Conservation (phyloP, 805 yeast species). For the Teunomyces aglyptinius region DNA sequence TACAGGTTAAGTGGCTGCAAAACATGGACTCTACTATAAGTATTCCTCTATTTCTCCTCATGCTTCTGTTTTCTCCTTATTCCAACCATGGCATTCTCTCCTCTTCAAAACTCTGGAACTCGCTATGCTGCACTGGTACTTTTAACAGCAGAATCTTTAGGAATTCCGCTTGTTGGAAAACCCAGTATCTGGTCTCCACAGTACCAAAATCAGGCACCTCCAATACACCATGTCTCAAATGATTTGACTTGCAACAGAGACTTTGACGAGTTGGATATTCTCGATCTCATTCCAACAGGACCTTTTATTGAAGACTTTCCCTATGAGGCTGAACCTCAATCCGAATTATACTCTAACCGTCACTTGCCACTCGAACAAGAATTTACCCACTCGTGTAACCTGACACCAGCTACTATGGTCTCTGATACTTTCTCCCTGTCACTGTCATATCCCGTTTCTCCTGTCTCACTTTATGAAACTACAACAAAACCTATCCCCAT, state of each 20-base stretch:
- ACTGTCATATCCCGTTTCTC: neutral
- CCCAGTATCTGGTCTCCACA: neutral
- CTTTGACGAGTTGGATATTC: conserved; percentile 3
- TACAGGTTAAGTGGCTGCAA: conserved; percentile 8
- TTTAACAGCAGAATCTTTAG: conserved; percentile 6
- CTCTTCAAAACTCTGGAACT: neutral
- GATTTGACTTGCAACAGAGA: conserved; percentile 1
- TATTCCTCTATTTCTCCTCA: neutral
- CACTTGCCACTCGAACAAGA: neutral
- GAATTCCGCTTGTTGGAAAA: neutral
- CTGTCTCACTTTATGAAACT: neutral
- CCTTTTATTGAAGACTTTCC: neutral
- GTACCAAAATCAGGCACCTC: neutral
- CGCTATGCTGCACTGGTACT: conserved; percentile 9
- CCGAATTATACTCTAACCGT: neutral
- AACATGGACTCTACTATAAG: neutral
- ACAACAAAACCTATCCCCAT: neutral
- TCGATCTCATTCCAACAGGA: conserved; percentile 1
- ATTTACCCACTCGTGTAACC: neutral
- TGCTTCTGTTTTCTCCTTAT: neutral
- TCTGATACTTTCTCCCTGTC: neutral
- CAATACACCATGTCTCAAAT: neutral
- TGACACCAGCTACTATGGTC: neutral
- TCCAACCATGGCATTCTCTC: neutral
- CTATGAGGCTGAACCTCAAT: neutral